phyloP scores from a whole-genome alignment of 2,329 filamentous ascomycete species.

The Lasiodiplodia hormozganensis region DNA sequence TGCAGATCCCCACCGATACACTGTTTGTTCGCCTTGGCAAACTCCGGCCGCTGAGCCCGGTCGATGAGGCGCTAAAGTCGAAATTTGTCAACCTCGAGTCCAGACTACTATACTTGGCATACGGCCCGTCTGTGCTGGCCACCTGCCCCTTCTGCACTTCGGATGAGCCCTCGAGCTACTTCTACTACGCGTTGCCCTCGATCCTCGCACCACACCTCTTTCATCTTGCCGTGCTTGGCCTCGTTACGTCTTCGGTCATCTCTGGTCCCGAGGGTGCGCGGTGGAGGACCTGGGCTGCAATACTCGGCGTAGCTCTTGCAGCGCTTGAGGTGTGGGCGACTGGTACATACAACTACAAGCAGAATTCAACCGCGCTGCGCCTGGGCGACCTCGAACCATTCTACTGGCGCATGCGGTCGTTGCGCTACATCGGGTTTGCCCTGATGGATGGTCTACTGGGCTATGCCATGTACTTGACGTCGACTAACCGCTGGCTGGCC shows the following conservation, averaged over 20 bases:
- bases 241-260: constrained; percentile 73
- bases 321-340: constrained; percentile 71
- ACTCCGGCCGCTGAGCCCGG: constrained; percentile 59
- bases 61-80: constrained; percentile 70
- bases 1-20: constrained; percentile 84
- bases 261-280: constrained; percentile 67
- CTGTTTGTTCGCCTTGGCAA: constrained; percentile 77
- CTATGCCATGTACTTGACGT: constrained; percentile 73
- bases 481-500: constrained; percentile 80
- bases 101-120: constrained; percentile 81
- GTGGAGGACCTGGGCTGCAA: constrained; percentile 75
- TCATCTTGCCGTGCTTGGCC: constrained; percentile 75
- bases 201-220: constrained; percentile 78
- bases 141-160: constrained; percentile 81
- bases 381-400: constrained; percentile 70
- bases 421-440: constrained; percentile 70
- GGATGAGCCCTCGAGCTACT: constrained; percentile 82
- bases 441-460: constrained; percentile 69
- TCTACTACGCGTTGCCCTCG: constrained; percentile 80
- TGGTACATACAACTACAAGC: constrained; percentile 68
- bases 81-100: constrained; percentile 71
- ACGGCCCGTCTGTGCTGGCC: constrained; percentile 75
- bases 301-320: constrained; percentile 66
- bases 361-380: constrained; percentile 68
- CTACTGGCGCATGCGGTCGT: constrained; percentile 71